Conservation (phyloP, 208 protist species). For the Polymyxa betae region DNA sequence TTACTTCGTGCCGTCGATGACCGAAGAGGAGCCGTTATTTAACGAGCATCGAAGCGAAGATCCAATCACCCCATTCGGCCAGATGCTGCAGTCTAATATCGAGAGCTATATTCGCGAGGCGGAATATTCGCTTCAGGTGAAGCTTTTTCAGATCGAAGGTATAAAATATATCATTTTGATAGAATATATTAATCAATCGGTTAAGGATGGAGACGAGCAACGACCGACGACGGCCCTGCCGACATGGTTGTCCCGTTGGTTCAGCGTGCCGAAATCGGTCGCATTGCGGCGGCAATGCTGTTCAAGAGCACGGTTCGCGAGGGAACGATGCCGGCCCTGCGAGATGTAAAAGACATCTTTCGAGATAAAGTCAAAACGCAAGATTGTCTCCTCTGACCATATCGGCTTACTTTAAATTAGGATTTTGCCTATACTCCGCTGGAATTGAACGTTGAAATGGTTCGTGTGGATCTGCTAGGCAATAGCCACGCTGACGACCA, state of each 20-base stretch:
- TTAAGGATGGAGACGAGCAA: not conserved
- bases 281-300: slow-evolving; percentile 17
- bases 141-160: slow-evolving; percentile 48
- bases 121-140: slow-evolving; percentile 17
- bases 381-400: not conserved
- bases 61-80: not conserved
- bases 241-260: slow-evolving; percentile 26
- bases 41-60: not conserved
- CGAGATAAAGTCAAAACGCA: slow-evolving; percentile 9
- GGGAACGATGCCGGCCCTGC: not conserved
- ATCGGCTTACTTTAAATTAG: not conserved
- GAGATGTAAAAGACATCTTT: slow-evolving; percentile 23
- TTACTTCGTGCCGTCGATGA: slow-evolving; percentile 29
- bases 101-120: slow-evolving; percentile 50
- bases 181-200: not conserved
- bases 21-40: slow-evolving; percentile 18
- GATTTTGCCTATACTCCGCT: slow-evolving; percentile 28
- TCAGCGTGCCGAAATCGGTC: slow-evolving; percentile 20
- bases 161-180: not conserved
- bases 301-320: not conserved
- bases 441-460: slow-evolving; percentile 6
- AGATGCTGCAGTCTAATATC: slow-evolving; percentile 19
- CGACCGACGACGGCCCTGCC: not conserved
- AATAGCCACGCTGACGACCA: not conserved
- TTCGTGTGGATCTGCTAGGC: not conserved